Base-by-base conservation (phyloP, 2,329 filamentous ascomycete species). In the Teratosphaeria nubilosa region DNA sequence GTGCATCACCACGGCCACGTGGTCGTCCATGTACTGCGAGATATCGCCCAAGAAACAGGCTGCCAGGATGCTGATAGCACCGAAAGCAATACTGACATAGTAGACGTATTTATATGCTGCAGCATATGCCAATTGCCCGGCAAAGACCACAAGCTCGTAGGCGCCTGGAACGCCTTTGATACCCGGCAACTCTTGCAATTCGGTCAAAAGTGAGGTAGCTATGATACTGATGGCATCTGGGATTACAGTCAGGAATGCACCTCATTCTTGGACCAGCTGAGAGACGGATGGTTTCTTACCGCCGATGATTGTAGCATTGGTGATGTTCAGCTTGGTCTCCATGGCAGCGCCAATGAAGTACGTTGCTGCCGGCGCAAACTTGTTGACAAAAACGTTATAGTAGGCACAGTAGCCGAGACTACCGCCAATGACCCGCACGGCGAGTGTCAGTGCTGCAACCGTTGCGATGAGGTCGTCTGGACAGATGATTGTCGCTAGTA, bases 391-490 rank as follows among this genome's bases (percentile, higher is more conserved):
- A 30, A 30, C 13, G 13, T 41, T 41, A 16, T 41, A 41, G 11
- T 41, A 77, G 2, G 76, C 66, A 50, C 60, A 64, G 56, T 70
- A 72, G 25, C 69, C 85, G 59, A 88, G 80, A 13, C 81, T 79
- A 31, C 85, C 85, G 53, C 86, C 86, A 37, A 88, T 78, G 57
- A 86, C 83, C 41, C 86, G 84, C 63, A 88, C 82, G n/a, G 84
- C 80, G 41, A 88, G 79, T 0, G 86, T 87, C 24, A 89, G 75
- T 5, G 86, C 84, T 1, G 85, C 81, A 52, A 87, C 78, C 1
- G 86, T 88, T 7, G 84, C 86, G 62, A 89, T 88, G 5, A 88
- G 76, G 57, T 88, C 85, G 66, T 86, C 82, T 0, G 86, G 85
- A 60, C 84, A 87, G 63, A 87, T 83, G 64, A 88, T 87, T 10